Evolutionary conservation across 2,329 filamentous ascomycete genomes (phyloP), one percentile per base, ranked within the genome.

Genomic region (Botrytis hyacinthi): DNA sequence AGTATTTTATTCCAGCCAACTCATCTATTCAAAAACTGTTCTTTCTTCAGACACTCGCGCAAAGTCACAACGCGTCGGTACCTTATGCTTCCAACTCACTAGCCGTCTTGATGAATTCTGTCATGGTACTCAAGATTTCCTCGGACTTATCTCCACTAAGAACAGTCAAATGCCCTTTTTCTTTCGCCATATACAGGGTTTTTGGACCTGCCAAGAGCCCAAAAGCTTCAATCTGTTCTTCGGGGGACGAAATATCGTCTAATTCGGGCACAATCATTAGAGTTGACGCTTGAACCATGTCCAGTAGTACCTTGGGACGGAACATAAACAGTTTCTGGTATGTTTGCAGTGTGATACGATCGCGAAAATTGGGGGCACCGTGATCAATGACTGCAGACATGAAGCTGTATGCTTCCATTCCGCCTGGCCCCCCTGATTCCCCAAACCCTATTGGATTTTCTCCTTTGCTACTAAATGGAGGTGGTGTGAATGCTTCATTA

Each of bases 91-190:
- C 22, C 18, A 26, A 26, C 2, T 57, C 66, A 20, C 8, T 37
- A 40, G 22, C 66, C 16, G 42, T 57, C 29, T 37, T 35, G 12
- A 69, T 57, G 22, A 69, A 69, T 12, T 69, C 46, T 10, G 22
- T 51, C 46, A 48, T 44, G 68, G 74, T 62, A 22, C 75, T 74
- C 63, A 77, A 70, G 59, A 79, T 73, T 40, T 57, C 67, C n/a
- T 73, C 73, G 12, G 76, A 71, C 42, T 75, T 71, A 22, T 78
- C 75, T 29, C 79, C 80, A 73, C 69, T 75, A 26, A 80, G 71
- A 40, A 81, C 75, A 69, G 78, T 74, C 57, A 81, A 54, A 75
- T 81, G 80, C 3, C 76, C 79, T 69, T 75, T 79, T 7, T 76
- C 79, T 2, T 72, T 54, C 16, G 75, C 78, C 54, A 80, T 37